Evolutionary conservation across 2,329 filamentous ascomycete species (phyloP).

Genomic region (Neobulgaria alba): DNA sequence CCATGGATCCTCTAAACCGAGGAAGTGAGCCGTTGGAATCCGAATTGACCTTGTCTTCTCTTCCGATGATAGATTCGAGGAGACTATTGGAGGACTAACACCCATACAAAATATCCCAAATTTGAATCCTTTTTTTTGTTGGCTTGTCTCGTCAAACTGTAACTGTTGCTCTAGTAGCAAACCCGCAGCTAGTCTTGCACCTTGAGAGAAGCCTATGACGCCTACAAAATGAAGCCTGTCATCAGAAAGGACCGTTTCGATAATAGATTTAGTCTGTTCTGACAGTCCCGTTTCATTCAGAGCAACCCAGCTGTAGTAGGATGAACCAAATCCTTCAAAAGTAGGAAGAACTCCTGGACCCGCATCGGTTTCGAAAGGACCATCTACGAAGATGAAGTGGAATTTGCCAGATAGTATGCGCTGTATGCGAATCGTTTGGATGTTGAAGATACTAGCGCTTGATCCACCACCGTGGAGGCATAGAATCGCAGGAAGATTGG

Average conservation of each 20-base stretch:
- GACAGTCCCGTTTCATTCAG: constrained; percentile 4
- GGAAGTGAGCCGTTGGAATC: constrained; percentile 18
- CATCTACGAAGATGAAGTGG: constrained; percentile 65
- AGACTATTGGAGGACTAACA: constrained; percentile 2
- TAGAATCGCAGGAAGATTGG: constrained; percentile 11
- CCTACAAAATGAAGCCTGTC: constrained; percentile 39
- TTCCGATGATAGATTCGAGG: background rate
- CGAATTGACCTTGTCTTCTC: constrained; percentile 5
- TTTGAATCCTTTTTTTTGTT: constrained; percentile 7
- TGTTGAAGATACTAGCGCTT: constrained; percentile 18
- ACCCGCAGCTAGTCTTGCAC: constrained; percentile 52
- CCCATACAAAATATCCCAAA: constrained; percentile 12
- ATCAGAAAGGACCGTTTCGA: constrained; percentile 4
- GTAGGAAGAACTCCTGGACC: constrained; percentile 55
- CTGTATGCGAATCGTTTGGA: constrained; percentile 19
- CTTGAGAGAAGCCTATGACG: constrained; percentile 59
- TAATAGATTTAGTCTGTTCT: constrained; percentile 7
- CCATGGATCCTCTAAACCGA: constrained; percentile 20
- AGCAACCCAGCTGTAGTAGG: constrained; percentile 16
- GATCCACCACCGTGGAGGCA: constrained; percentile 18
- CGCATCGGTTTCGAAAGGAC: constrained; percentile 52
- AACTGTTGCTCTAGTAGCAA: constrained; percentile 53
- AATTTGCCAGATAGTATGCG: constrained; percentile 38
- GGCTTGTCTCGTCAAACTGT: background rate
- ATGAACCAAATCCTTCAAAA: constrained; percentile 17